A percentile compares a stretch with the other conserved stretches of the same genome.
Conservation (phyloP, 108 stramenopile species). For the Epithemia pelagica region DNA sequence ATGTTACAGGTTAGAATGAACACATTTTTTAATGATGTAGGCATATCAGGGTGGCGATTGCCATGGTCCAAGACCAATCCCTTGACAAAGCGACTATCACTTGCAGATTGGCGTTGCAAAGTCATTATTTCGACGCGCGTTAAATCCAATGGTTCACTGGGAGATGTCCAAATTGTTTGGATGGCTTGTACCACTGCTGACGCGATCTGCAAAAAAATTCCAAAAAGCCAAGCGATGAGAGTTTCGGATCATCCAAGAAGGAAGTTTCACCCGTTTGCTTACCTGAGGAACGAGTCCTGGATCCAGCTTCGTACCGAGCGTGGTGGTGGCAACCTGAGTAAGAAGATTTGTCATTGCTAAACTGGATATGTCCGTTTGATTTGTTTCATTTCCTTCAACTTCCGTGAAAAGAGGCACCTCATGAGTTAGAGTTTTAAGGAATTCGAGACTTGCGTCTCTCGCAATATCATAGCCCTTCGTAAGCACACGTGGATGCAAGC, state of each 20-base stretch:
- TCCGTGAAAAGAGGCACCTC: background rate
- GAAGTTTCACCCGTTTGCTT: background rate
- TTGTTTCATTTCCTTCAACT: background rate
- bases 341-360: constrained; percentile 20
- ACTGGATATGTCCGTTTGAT: background rate
- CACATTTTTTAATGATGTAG: constrained; percentile 85
- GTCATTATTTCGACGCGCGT: constrained; percentile 98
- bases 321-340: constrained; percentile 76
- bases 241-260: background rate
- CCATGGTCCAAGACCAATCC: constrained; percentile 99
- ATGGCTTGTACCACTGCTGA: constrained; percentile 87
- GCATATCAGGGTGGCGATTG: constrained; percentile 99
- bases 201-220: constrained; percentile 12
- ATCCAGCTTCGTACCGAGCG: constrained; percentile 93
- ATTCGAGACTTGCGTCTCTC: constrained; percentile 73
- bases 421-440: constrained; percentile 69
- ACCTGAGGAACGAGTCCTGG: constrained; percentile 65
- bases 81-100: constrained; percentile 85
- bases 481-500: constrained; percentile 95
- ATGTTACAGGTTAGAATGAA: constrained; percentile 98
- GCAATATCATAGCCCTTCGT: constrained; percentile 97
- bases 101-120: constrained; percentile 81
- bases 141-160: constrained; percentile 76
- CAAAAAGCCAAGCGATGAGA: background rate
- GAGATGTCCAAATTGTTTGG: constrained; percentile 58